A percentile compares a stretch with the other conserved stretches of the same genome.
phyloP scores from a whole-genome alignment of 495 filamentous ascomycete species.

The Penicilliopsis zonata region DNA sequence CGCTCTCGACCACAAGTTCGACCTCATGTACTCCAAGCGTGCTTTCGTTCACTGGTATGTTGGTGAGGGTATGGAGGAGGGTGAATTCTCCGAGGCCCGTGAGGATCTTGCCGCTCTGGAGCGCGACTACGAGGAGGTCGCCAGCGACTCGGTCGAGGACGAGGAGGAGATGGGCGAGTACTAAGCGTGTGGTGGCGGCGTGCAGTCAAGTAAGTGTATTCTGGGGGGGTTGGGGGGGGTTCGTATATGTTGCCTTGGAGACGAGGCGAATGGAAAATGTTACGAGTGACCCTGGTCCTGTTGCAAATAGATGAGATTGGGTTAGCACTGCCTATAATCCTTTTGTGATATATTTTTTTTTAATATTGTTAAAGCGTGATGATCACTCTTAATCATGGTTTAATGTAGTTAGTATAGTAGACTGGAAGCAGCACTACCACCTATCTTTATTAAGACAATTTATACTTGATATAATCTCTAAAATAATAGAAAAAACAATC shows the following conservation, averaged over 20 bases:
- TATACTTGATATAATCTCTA: too few species aligned
- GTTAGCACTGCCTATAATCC: conserved; percentile 30
- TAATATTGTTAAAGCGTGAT: conserved; percentile 37
- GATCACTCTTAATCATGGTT: too few species aligned
- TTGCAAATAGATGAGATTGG: conserved; percentile 34
- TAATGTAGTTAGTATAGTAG: too few species aligned
- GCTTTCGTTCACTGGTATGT: conserved; percentile 99
- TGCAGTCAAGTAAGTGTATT: too few species aligned
- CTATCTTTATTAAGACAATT: too few species aligned
- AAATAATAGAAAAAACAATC: too few species aligned
- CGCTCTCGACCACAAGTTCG: conserved; percentile 94
- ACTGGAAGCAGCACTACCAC: too few species aligned
- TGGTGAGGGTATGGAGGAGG: conserved; percentile 99
- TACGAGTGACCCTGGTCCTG: conserved; percentile 13
- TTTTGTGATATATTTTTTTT: conserved; percentile 37
- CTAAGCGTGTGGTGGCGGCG: conserved; percentile 40
- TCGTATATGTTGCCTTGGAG: conserved; percentile 14
- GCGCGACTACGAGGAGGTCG: conserved; percentile 98
- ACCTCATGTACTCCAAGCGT: conserved; percentile 99
- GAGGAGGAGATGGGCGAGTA: conserved; percentile 76
- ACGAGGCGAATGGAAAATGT: conserved; percentile 4
- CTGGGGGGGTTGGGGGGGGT: too few species aligned
- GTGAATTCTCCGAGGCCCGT: conserved; percentile 97
- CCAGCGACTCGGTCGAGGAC: conserved; percentile 84
- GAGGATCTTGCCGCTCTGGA: conserved; percentile 96